phyloP scores from a whole-genome alignment of 1,284 basidiomycete genomes.

The Jaminaea rosea region DNA sequence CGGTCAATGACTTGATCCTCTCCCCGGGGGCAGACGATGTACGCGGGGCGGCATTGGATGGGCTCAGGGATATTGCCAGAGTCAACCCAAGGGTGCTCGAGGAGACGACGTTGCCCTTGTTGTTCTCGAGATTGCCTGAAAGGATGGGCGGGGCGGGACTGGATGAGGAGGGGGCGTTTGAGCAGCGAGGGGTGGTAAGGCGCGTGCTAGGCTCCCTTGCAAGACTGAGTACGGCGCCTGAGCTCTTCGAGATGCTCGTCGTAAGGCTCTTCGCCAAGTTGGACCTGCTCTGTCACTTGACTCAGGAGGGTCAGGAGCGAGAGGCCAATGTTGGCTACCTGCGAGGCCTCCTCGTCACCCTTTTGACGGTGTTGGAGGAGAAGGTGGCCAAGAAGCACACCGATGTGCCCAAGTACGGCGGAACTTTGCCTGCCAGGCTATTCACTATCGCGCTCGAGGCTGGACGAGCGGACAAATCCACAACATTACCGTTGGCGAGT shows the following conservation, averaged over 20 bases:
- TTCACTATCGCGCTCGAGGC: slow-evolving; percentile 13
- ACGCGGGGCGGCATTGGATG: slow-evolving; percentile 31
- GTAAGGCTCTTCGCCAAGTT: slow-evolving; percentile 71
- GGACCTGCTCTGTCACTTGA: slow-evolving; percentile 59
- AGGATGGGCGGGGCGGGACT: slow-evolving; percentile 10
- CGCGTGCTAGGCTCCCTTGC: slow-evolving; percentile 64
- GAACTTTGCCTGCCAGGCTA: slow-evolving; percentile 20
- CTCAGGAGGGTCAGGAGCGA: slow-evolving; percentile 8
- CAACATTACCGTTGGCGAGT: slow-evolving; percentile 11
- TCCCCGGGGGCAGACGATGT: slow-evolving; percentile 56
- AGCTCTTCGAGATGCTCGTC: slow-evolving; percentile 75
- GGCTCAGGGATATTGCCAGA: neutral
- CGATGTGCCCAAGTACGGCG: slow-evolving; percentile 26
- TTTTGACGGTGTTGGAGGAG: slow-evolving; percentile 34
- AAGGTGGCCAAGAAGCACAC: slow-evolving; percentile 20
- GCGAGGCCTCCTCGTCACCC: slow-evolving; percentile 31
- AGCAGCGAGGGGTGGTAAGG: slow-evolving; percentile 60
- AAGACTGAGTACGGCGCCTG: slow-evolving; percentile 64
- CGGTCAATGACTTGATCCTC: slow-evolving; percentile 62
- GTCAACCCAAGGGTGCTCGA: slow-evolving; percentile 60
- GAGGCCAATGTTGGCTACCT: slow-evolving; percentile 37
- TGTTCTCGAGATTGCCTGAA: slow-evolving; percentile 28
- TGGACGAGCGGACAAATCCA: no score
- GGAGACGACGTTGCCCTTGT: slow-evolving; percentile 50
- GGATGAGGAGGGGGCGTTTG: slow-evolving; percentile 9